A percentile compares a stretch with the other conserved stretches of the same genome.
phyloP scores from a whole-genome alignment of 768 basidiomycete species.

The Tricholoma sp. region DNA sequence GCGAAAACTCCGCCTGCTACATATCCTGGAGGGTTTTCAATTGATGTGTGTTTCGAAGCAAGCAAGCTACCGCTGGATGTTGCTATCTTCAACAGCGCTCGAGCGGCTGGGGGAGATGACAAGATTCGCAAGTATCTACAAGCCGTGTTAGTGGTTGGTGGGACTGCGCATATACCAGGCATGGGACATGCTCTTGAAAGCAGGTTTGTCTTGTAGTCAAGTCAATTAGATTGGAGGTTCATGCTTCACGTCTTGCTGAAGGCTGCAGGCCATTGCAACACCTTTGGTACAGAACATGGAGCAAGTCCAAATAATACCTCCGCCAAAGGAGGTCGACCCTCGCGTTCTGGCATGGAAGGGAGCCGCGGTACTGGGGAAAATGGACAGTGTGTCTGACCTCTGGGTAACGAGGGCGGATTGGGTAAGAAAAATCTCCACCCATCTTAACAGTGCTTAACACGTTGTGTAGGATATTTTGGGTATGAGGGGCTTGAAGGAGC shows the following conservation, averaged over 20 bases:
- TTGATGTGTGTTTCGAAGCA: constrained; percentile 82
- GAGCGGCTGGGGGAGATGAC: constrained; percentile 85
- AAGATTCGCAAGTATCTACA: constrained; percentile 87
- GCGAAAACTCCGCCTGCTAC: constrained; percentile 15
- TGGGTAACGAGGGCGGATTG: constrained; percentile 89
- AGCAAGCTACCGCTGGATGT: constrained; percentile 89
- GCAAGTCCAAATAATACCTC: constrained; percentile 88
- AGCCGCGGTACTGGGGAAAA: constrained; percentile 82
- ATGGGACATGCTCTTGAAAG: constrained; percentile 85
- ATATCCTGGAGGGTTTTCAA: constrained; percentile 43
- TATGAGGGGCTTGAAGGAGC: constrained; percentile 76
- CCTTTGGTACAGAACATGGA: constrained; percentile 81
- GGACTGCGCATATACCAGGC: constrained; percentile 74
- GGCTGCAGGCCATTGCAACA: constrained; percentile 79
- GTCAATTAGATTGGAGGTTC: constrained; percentile 1
- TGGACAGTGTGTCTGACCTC: constrained; percentile 85
- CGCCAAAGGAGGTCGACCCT: constrained; percentile 90
- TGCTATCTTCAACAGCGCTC: constrained; percentile 86
- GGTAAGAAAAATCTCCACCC: constrained; percentile 42
- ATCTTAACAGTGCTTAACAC: constrained; percentile 1
- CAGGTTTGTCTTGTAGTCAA: constrained; percentile 46
- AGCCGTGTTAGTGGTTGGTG: constrained; percentile 85
- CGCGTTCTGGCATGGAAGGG: constrained; percentile 94
- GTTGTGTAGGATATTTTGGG: constrained; percentile 62
- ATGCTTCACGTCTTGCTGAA: constrained; percentile 18